These are phyloP conservation scores for Saturnispora quitensis DNA, from an alignment of 805 yeast species.

Conservation along the genomic window DNA sequence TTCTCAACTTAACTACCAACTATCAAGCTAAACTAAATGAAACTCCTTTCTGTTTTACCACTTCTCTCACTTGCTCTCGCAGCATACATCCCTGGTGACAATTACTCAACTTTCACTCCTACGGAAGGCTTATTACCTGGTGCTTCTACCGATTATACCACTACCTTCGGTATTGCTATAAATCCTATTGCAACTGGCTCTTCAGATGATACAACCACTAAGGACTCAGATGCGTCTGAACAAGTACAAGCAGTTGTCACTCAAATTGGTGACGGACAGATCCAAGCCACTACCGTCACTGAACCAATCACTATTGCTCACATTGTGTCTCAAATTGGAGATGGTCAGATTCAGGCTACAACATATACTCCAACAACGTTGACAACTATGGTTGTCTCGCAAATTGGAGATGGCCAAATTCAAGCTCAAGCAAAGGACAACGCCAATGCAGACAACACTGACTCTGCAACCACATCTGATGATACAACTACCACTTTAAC, in stretches of 20 bases:
- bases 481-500: conserved; percentile 21
- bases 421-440: conserved; percentile 13
- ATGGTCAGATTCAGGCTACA: conserved; percentile 33
- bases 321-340: conserved; percentile 37
- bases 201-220: conserved; percentile 15
- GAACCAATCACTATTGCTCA: conserved; percentile 13
- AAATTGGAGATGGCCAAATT: conserved; percentile 41
- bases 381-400: conserved; percentile 27
- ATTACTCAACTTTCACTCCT: conserved; percentile 66
- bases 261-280: conserved; percentile 41
- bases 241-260: conserved; percentile 28
- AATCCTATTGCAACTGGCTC: conserved; percentile 37
- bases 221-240: conserved; percentile 25
- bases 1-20: not conserved
- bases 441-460: not conserved
- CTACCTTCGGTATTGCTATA: conserved; percentile 61
- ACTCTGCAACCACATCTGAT: conserved; percentile 7
- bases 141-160: conserved; percentile 47
- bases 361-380: conserved; percentile 19
- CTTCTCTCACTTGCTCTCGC: conserved; percentile 5
- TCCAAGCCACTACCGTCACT: conserved; percentile 30
- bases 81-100: conserved; percentile 31
- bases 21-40: not conserved
- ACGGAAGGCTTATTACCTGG: conserved; percentile 37
- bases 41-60: conserved; percentile 1